A percentile compares a stretch with the other conserved stretches of the same genome.
phyloP scores from a whole-genome alignment of 441 rosid genomes.

The Melastoma candidum region DNA sequence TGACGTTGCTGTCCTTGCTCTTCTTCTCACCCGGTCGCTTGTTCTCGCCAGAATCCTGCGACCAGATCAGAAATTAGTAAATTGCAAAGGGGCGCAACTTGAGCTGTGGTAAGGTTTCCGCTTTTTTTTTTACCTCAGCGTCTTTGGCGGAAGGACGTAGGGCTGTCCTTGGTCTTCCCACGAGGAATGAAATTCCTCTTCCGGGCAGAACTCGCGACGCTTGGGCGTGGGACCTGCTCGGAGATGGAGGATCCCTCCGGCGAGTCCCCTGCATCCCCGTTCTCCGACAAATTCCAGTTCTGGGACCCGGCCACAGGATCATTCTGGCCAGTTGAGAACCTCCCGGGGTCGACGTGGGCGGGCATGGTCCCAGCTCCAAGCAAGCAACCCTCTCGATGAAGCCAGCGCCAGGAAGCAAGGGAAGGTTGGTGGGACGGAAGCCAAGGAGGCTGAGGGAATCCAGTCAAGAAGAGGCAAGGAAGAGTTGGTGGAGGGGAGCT shows the following conservation, averaged over 20 bases:
- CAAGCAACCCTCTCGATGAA: conserved; percentile 55
- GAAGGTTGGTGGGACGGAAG: conserved; percentile 21
- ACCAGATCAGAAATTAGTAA: not conserved
- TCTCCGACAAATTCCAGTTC: conserved; percentile 28
- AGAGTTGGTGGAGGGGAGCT: conserved; percentile 56
- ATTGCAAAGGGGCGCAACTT: not conserved
- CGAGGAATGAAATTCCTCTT: conserved; percentile 51
- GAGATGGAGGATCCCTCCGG: conserved; percentile 52
- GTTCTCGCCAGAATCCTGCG: conserved; percentile 38
- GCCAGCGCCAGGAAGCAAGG: conserved; percentile 47
- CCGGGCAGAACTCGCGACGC: conserved; percentile 28
- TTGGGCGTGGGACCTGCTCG: conserved; percentile 29
- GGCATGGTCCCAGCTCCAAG: conserved; percentile 20
- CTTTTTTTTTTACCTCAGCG: conserved; percentile 29
- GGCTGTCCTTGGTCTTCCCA: conserved; percentile 39
- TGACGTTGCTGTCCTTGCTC: conserved; percentile 30
- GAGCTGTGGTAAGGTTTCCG: not conserved
- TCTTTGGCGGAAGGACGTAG: conserved; percentile 18
- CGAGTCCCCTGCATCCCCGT: conserved; percentile 26
- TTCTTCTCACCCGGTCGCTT: conserved; percentile 34
- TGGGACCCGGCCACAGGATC: conserved; percentile 20
- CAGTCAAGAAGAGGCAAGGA: conserved; percentile 27
- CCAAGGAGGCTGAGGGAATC: conserved; percentile 17
- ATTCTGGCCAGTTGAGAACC: conserved; percentile 30
- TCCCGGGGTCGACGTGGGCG: conserved; percentile 16